These are phyloP conservation scores for Diaporthe ampelina DNA, from an alignment of 2,329 filamentous ascomycete species.

Conservation along the genomic window DNA sequence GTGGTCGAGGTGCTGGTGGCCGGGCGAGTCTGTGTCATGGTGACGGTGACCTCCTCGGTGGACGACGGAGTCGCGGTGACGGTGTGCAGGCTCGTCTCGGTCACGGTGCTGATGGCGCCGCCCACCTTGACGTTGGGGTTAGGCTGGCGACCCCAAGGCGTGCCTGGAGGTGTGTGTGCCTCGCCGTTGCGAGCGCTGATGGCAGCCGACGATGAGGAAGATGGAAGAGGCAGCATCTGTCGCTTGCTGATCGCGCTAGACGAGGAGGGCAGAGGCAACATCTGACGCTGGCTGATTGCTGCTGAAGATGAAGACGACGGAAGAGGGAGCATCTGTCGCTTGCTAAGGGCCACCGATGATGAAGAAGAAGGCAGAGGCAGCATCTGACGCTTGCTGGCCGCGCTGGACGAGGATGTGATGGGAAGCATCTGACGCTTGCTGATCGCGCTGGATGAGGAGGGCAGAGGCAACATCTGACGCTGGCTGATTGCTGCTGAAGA, in stretches of 20 bases:
- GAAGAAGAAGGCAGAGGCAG: too few species aligned
- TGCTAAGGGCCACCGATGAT: too few species aligned
- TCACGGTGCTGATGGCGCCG: neutral
- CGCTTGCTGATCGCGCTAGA: too few species aligned
- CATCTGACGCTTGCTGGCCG: neutral
- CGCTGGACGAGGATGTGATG: neutral
- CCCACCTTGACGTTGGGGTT: neutral
- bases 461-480: neutral
- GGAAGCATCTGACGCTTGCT: neutral
- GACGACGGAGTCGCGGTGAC: neutral
- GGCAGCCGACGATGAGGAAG: too few species aligned
- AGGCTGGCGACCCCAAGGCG: neutral
- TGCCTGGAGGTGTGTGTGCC: neutral
- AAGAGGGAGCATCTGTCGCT: neutral
- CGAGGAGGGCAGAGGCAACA: neutral
- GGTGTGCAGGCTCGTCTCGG: neutral
- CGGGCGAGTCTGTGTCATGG: too few species aligned
- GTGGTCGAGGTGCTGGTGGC: neutral
- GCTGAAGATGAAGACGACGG: too few species aligned
- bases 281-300: neutral
- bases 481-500: accelerated
- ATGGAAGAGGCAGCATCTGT: too few species aligned
- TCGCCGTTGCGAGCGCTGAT: too few species aligned
- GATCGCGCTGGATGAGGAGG: too few species aligned
- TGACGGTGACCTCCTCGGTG: neutral